A percentile compares a stretch with the other conserved stretches of the same genome.
phyloP scores from a whole-genome alignment of 768 basidiomycete species.

The Boletus vermiculosoides region DNA sequence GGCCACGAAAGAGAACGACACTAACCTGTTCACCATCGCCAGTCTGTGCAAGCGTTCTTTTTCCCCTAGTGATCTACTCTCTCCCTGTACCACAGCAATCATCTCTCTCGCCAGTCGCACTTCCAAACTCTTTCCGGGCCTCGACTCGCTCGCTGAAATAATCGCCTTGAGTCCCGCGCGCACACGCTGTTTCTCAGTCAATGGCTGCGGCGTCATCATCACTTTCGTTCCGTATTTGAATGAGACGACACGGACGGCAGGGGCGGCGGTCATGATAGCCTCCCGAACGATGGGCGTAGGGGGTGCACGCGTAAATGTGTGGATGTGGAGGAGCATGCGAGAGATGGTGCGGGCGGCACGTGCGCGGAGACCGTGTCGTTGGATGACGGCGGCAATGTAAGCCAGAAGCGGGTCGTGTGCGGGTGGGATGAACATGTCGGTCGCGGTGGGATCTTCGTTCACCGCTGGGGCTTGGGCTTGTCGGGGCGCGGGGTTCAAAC shows the following conservation, averaged over 20 bases:
- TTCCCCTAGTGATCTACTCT: slow-evolving; percentile 55
- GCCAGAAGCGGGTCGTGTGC: slow-evolving; percentile 70
- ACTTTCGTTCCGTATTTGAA: slow-evolving; percentile 65
- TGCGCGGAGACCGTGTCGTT: slow-evolving; percentile 63
- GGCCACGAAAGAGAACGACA: not conserved
- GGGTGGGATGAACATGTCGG: slow-evolving; percentile 61
- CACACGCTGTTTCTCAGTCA: slow-evolving; percentile 79
- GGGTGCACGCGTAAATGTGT: slow-evolving; percentile 70
- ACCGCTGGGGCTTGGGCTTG: not conserved
- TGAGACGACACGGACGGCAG: slow-evolving; percentile 61
- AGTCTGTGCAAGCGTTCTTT: slow-evolving; percentile 63
- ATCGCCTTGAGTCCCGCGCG: slow-evolving; percentile 72
- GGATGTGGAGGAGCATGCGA: slow-evolving; percentile 67
- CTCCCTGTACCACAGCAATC: slow-evolving; percentile 64
- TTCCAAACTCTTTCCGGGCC: slow-evolving; percentile 55
- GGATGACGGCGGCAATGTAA: slow-evolving; percentile 61
- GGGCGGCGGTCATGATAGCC: slow-evolving; percentile 68
- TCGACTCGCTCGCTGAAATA: slow-evolving; percentile 55
- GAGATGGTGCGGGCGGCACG: slow-evolving; percentile 56
- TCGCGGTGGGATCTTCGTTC: not conserved
- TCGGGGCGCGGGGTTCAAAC: not conserved
- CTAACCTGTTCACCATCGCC: slow-evolving; percentile 79
- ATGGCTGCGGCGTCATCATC: slow-evolving; percentile 62
- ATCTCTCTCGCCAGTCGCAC: slow-evolving; percentile 80
- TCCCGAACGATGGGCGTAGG: slow-evolving; percentile 76